Evolutionary conservation across 139 green algal genomes (phyloP).

Genomic region (Chlamydomonas schloesseri): DNA sequence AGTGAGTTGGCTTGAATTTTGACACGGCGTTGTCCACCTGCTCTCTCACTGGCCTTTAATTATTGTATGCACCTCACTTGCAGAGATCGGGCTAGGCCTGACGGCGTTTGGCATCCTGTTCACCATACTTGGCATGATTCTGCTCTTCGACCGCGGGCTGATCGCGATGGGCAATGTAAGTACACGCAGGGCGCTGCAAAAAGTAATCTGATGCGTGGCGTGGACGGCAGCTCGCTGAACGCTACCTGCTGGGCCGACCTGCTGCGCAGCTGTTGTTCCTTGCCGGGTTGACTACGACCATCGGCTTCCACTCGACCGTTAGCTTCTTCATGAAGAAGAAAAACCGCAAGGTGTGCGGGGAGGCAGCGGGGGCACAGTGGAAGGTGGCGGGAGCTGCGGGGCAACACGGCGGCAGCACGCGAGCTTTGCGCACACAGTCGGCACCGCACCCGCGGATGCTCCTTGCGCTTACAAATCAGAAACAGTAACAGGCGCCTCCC

Average conservation of each 20-base stretch:
- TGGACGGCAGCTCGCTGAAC: too few relatives aligned
- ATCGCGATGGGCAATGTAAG: slow-evolving; percentile 98
- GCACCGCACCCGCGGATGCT: too few relatives aligned
- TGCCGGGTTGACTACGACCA: slow-evolving; percentile 90
- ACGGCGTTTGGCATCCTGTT: slow-evolving; percentile 96
- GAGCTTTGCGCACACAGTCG: too few relatives aligned
- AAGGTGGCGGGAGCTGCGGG: background rate
- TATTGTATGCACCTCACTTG: background rate
- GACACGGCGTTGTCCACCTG: background rate
- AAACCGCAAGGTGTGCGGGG: slow-evolving; percentile 81
- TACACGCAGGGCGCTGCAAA: background rate
- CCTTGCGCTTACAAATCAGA: too few relatives aligned
- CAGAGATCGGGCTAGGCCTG: slow-evolving; percentile 98
- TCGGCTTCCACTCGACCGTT: slow-evolving; percentile 85
- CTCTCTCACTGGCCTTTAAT: background rate
- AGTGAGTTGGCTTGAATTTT: slow-evolving; percentile 40
- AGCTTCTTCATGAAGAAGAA: slow-evolving; percentile 93
- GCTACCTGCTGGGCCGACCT: too few relatives aligned
- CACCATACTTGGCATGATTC: slow-evolving; percentile 91
- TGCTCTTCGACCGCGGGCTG: slow-evolving; percentile 97
- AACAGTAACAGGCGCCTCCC: background rate
- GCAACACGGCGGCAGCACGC: too few relatives aligned
- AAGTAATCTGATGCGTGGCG: too few relatives aligned
- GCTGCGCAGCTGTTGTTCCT: slow-evolving; percentile 91
- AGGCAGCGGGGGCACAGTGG: background rate